Conservation (phyloP, 1,284 basidiomycete genomes). For the Malassezia restricta region DNA sequence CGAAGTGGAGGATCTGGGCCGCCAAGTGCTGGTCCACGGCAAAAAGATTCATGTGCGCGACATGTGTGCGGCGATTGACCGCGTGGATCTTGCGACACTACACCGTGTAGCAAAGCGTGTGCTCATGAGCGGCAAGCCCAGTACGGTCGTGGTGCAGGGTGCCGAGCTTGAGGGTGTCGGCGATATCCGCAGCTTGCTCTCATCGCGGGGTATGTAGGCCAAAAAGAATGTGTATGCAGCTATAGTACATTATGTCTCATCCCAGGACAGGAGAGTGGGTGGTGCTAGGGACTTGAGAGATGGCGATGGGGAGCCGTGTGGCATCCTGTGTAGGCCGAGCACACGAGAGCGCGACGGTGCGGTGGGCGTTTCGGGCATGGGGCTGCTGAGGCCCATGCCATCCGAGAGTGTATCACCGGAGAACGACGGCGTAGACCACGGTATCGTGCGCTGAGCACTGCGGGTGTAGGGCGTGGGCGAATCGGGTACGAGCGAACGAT, state of each 20-base stretch:
- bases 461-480: slow-evolving; percentile 8
- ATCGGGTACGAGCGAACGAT: slow-evolving; percentile 1
- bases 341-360: not conserved
- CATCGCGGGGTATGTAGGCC: slow-evolving; percentile 22
- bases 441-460: not conserved
- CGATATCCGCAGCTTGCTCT: slow-evolving; percentile 33
- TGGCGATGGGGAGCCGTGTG: not conserved
- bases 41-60: slow-evolving; percentile 75
- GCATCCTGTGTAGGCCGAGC: not conserved
- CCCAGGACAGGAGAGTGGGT: not conserved
- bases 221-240: not conserved
- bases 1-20: slow-evolving; percentile 54
- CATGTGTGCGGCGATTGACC: slow-evolving; percentile 82
- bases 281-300: not conserved
- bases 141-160: slow-evolving; percentile 35
- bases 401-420: not conserved
- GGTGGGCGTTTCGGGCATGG: slow-evolving; percentile 3
- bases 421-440: not conserved
- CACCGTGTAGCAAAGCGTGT: slow-evolving; percentile 62
- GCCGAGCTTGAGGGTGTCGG: slow-evolving; percentile 31
- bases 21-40: slow-evolving; percentile 76
- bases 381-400: slow-evolving; percentile 2
- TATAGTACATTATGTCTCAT: not conserved
- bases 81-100: slow-evolving; percentile 61
- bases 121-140: slow-evolving; percentile 49